These are phyloP conservation scores for Phytophthora foliorum DNA, from an alignment of 352 stramenopile genomes.

Conservation along the genomic window DNA sequence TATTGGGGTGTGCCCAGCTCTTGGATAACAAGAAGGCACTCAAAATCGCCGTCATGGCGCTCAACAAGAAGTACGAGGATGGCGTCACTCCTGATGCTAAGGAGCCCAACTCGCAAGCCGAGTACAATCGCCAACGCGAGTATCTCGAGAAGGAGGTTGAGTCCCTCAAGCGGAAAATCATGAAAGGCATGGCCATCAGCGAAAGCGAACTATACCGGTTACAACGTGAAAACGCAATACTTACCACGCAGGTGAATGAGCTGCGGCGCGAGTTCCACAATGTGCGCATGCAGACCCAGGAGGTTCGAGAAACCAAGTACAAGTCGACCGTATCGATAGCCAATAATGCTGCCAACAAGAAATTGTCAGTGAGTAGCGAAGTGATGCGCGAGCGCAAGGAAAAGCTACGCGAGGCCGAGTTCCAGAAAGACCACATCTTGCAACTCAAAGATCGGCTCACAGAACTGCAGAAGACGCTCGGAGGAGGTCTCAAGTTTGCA, in stretches of 20 bases:
- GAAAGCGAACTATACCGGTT: constrained; percentile 83
- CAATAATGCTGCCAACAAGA: constrained; percentile 36
- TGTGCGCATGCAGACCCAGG: constrained; percentile 77
- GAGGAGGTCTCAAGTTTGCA: constrained; percentile 65
- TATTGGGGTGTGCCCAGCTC: constrained; percentile 76
- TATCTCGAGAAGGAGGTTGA: constrained; percentile 93
- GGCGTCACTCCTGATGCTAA: constrained; percentile 75
- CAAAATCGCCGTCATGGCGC: constrained; percentile 78
- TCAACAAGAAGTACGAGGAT: constrained; percentile 91
- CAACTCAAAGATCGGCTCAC: constrained; percentile 76
- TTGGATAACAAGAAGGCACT: constrained; percentile 84
- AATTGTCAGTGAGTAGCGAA: constrained; percentile 23
- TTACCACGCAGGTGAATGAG: constrained; percentile 88
- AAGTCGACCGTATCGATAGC: constrained; percentile 30
- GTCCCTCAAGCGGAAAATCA: constrained; percentile 92
- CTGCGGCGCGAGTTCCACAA: constrained; percentile 85
- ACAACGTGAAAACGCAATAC: constrained; percentile 83
- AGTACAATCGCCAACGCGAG: constrained; percentile 93
- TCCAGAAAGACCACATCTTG: constrained; percentile 77
- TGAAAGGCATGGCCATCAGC: constrained; percentile 89
- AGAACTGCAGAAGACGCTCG: constrained; percentile 71
- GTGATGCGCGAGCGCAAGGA: constrained; percentile 44
- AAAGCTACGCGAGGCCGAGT: constrained; percentile 71
- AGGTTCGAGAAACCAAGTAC: constrained; percentile 62
- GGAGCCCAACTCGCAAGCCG: constrained; percentile 90